Evolutionary conservation across 768 basidiomycete species (phyloP), one percentile per base, ranked within the genome.

Genomic region (Fomitopsis serialis): DNA sequence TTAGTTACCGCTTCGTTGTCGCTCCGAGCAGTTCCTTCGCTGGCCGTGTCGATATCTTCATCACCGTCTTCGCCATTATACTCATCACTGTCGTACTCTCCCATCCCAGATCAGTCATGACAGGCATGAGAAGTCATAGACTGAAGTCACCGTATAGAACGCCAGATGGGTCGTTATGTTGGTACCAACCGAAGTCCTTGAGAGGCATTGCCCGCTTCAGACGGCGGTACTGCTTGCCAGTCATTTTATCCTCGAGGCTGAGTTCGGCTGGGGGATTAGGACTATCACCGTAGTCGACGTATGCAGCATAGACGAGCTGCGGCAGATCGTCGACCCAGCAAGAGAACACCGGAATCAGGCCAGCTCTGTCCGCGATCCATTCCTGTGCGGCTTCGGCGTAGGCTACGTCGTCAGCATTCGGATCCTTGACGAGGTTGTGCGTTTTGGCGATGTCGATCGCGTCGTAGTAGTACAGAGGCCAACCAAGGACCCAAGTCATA

Each of bases 61-160:
- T 23, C 17, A 23, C 13, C 21, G 23, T 27, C 44, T 6, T 45
- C 44, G 10, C 44, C 44, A 10, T 23, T 25, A 11, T 7, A 4
- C 12, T 27, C 25, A 22, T 48, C 54, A 25, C 36, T 25, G 36
- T 52, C 53, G 37, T 40, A 13, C 25, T 21, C 53, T 40, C 54
- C 53, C 37, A 48, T 47, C 53, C 54, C 52, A 50, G 15, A 19
- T 7, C 6, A 5, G 15, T 40, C 37, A 15, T 40, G 7, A 15
- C 25, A 5, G 11, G 10, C n/a, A n/a, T n/a, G n/a, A n/a, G n/a
- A n/a, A n/a, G n/a, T n/a, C n/a, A n/a, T n/a, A n/a, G n/a, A n/a
- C n/a, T 11, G 8, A 25, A 27, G 23, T 23, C 3, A 27, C 22
- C 10, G 8, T 45, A 45, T 7, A 19, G 44, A 3, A 21, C 21